A percentile compares a stretch with the other conserved stretches of the same genome.
Evolutionary conservation across 176 grass and related monocot genomes (phyloP).

Genomic region (Microstegium vimineum): DNA sequence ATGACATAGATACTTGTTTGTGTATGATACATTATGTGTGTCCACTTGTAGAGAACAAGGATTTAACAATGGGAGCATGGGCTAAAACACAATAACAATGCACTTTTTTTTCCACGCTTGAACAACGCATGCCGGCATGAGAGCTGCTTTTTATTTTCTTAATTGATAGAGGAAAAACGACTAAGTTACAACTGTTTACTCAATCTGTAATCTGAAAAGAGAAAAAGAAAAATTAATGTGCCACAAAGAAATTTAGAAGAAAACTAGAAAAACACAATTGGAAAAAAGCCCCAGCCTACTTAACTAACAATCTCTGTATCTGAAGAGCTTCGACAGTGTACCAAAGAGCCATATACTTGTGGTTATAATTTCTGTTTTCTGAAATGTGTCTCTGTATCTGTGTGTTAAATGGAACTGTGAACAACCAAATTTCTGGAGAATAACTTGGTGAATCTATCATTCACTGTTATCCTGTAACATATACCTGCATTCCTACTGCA

Average conservation of each 20-base stretch:
- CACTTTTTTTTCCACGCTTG: neutral
- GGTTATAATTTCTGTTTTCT: neutral
- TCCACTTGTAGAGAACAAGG: neutral
- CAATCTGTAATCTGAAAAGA: neutral
- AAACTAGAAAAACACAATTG: neutral
- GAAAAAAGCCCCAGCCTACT: neutral
- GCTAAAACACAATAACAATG: neutral
- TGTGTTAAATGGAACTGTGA: neutral
- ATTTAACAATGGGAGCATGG: neutral
- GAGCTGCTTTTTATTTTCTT: neutral
- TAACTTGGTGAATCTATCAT: neutral
- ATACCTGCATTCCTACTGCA: neutral
- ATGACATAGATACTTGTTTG: conserved; percentile 1
- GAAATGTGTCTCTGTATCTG: neutral
- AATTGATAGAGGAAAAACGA: neutral
- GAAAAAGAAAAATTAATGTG: neutral
- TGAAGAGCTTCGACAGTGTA: neutral
- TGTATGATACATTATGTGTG: neutral
- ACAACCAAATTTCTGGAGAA: conserved; percentile 11
- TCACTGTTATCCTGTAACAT: neutral
- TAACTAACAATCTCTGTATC: neutral
- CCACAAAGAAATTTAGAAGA: neutral
- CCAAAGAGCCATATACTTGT: neutral
- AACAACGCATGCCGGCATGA: neutral
- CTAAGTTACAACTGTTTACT: neutral